Conservation (phyloP, 257 asterid genomes). For the Ocimum tenuiflorum region DNA sequence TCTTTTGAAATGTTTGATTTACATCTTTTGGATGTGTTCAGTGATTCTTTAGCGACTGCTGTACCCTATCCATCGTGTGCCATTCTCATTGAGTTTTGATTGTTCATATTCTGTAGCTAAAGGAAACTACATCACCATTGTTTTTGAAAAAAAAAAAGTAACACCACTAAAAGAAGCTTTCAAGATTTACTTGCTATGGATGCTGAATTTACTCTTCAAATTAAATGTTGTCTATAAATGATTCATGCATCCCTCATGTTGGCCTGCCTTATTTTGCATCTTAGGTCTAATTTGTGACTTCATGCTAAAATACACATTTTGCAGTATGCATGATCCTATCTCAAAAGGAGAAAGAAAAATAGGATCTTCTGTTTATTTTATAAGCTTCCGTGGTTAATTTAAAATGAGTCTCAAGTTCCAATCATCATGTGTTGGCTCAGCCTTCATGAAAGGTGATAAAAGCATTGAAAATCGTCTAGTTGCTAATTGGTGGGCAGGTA, state of each 20-base stretch:
- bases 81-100: neutral
- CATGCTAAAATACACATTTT: neutral
- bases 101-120: neutral
- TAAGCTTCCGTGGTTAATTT: neutral
- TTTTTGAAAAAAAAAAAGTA: constrained; percentile 1
- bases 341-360: neutral
- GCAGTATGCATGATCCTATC: neutral
- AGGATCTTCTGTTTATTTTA: neutral
- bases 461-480: constrained; percentile 34
- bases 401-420: constrained; percentile 49
- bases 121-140: neutral
- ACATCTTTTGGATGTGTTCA: neutral
- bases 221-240: constrained; percentile 10
- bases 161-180: neutral
- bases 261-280: constrained; percentile 5
- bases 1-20: too few species aligned
- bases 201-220: neutral
- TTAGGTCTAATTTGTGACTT: constrained; percentile 11
- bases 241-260: constrained; percentile 9
- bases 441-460: constrained; percentile 34
- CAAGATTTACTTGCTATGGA: neutral
- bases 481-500: constrained; percentile 34
- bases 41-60: neutral
- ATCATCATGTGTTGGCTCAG: constrained; percentile 29
- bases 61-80: neutral